These are phyloP conservation scores for Sugiyamaella mastotermitis DNA, from an alignment of 805 yeast species.

Conservation along the genomic window DNA sequence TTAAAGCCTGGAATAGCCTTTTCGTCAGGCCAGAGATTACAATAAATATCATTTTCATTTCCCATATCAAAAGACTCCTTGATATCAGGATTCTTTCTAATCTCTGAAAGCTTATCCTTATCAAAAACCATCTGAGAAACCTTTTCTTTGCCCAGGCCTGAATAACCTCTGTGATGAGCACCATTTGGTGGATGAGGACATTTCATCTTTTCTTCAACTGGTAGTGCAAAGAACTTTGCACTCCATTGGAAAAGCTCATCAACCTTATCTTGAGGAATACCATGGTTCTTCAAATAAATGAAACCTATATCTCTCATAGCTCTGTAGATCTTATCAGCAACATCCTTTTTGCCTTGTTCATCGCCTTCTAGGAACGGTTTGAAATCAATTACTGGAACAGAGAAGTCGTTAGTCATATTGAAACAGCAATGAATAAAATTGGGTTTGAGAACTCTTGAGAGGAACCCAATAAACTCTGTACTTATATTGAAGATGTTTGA, in stretches of 20 bases:
- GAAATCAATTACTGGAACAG: slow-evolving; percentile 2
- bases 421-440: slow-evolving; percentile 26
- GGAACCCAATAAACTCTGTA: no score
- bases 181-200: slow-evolving; percentile 3
- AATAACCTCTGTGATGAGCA: slow-evolving; percentile 2
- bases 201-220: slow-evolving; percentile 2
- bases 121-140: no score
- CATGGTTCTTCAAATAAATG: slow-evolving; percentile 1
- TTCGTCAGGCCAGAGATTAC: no score
- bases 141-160: slow-evolving; percentile 1
- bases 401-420: slow-evolving; percentile 18
- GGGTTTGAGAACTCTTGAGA: slow-evolving; percentile 38
- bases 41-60: no score
- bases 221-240: slow-evolving; percentile 1
- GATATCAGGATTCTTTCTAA: no score
- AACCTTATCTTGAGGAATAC: slow-evolving; percentile 1
- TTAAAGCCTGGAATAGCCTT: no score
- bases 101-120: no score
- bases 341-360: slow-evolving; percentile 2
- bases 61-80: no score
- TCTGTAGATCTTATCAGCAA: background rate
- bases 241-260: background rate
- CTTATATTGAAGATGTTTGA: no score
- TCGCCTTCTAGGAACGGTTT: background rate
- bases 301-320: slow-evolving; percentile 4